Conservation (phyloP, 2,329 filamentous ascomycete species). For the Calonectria hongkongensis region DNA sequence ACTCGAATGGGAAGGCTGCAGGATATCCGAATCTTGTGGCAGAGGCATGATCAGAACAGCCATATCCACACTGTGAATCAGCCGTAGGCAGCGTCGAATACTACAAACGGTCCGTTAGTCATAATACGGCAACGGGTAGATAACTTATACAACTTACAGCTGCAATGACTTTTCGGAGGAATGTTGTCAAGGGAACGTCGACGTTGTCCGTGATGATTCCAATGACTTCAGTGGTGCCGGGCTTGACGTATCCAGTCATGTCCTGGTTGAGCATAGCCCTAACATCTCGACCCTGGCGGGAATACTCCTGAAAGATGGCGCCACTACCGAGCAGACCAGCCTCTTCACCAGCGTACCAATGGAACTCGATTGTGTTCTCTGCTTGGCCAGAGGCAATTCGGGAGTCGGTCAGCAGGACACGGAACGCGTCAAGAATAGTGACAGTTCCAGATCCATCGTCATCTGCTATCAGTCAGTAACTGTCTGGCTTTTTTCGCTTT, state of each 20-base stretch:
- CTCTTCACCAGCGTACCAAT: constrained; percentile 91
- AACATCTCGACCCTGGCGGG: constrained; percentile 57
- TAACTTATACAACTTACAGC: constrained; percentile 41
- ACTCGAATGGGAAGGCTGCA: constrained; percentile 79
- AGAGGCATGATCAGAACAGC: constrained; percentile 79
- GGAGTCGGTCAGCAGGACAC: constrained; percentile 79
- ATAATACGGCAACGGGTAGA: rapidly evolving
- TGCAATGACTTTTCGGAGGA: constrained; percentile 61
- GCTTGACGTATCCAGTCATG: constrained; percentile 64
- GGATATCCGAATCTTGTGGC: constrained; percentile 80
- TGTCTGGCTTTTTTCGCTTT: rapidly evolving
- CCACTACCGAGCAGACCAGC: constrained; percentile 86
- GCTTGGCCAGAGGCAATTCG: constrained; percentile 75
- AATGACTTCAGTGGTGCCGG: constrained; percentile 54
- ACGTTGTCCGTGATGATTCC: constrained; percentile 65
- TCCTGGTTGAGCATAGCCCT: constrained; percentile 67
- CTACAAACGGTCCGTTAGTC: constrained; percentile 31
- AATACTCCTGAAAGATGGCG: constrained; percentile 64
- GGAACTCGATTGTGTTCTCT: constrained; percentile 88
- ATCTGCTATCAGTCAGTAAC: constrained; percentile 37
- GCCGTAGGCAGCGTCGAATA: constrained; percentile 64
- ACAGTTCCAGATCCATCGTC: constrained; percentile 61
- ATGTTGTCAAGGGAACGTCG: constrained; percentile 59
- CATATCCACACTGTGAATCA: constrained; percentile 72
- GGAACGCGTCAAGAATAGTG: constrained; percentile 86